Evolutionary conservation across 83 land plant genomes (phyloP).

Genomic region (Isoetes engelmannii): DNA sequence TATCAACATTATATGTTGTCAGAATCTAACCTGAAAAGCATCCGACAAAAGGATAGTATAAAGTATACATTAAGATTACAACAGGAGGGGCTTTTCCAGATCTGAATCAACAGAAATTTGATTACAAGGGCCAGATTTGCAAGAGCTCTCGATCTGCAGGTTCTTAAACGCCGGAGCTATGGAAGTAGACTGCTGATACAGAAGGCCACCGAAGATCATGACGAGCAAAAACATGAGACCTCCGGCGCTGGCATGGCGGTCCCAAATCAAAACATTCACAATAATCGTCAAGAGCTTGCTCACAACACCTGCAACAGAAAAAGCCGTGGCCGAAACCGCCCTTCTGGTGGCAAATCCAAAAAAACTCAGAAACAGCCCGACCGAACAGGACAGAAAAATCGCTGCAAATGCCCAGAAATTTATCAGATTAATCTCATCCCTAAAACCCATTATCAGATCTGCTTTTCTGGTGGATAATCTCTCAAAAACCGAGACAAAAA

Average conservation of each 20-base stretch:
- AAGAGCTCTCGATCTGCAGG: too few species aligned
- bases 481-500: too few species aligned
- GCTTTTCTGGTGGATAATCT: too few species aligned
- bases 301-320: slow-evolving; percentile 90
- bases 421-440: slow-evolving; percentile 25
- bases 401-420: slow-evolving; percentile 40
- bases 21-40: too few species aligned
- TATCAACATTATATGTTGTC: too few species aligned
- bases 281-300: slow-evolving; percentile 89
- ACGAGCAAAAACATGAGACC: slow-evolving; percentile 66
- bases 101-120: too few species aligned
- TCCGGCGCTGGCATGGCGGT: slow-evolving; percentile 69
- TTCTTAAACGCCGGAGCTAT: neutral
- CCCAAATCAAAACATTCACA: slow-evolving; percentile 91
- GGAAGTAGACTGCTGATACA: slow-evolving; percentile 85
- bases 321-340: slow-evolving; percentile 90
- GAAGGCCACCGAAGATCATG: slow-evolving; percentile 68
- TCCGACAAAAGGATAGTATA: too few species aligned
- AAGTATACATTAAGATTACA: too few species aligned
- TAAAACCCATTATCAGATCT: neutral
- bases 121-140: too few species aligned
- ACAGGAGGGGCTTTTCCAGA: too few species aligned
- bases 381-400: slow-evolving; percentile 66
- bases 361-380: slow-evolving; percentile 82
- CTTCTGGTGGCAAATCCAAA: slow-evolving; percentile 84